phyloP scores from a whole-genome alignment of 169 alveolate genomes.

The Miamiensis avidus region DNA sequence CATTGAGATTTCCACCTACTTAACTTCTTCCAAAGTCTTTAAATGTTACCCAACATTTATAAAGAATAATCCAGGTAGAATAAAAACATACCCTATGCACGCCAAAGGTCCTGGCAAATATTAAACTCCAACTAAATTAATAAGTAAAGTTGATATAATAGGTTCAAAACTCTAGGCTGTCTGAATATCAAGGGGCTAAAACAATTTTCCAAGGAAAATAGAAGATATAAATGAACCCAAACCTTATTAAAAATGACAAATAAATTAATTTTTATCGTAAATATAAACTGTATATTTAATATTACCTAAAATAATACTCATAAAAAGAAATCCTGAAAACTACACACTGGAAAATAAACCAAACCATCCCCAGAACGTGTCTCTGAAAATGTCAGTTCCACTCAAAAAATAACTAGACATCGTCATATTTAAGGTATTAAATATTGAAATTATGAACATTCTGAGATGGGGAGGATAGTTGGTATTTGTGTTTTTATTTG shows the following conservation, averaged over 20 bases:
- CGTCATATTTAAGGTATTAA: conserved; percentile 28
- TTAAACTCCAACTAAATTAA: neutral
- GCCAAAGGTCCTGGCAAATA: conserved; percentile 16
- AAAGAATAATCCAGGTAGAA: conserved; percentile 12
- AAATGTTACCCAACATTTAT: neutral
- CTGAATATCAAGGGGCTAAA: conserved; percentile 1
- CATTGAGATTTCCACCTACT: neutral
- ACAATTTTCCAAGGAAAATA: neutral
- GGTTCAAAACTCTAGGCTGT: conserved; percentile 1
- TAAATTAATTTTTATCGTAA: too few species aligned
- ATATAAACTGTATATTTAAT: too few species aligned
- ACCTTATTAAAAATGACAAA: neutral
- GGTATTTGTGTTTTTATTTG: conserved; percentile 11
- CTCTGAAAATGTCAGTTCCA: conserved; percentile 15
- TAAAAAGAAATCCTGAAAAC: conserved; percentile 13
- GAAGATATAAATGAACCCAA: conserved; percentile 3
- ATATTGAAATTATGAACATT: neutral
- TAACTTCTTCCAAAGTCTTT: neutral
- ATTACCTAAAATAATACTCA: conserved; percentile 15
- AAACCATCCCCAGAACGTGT: conserved; percentile 7
- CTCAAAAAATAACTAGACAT: conserved; percentile 28
- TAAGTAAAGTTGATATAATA: neutral
- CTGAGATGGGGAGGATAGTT: conserved; percentile 32
- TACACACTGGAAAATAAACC: conserved; percentile 17
- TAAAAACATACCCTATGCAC: conserved; percentile 5